Base-by-base conservation (phyloP, 2,329 filamentous ascomycete species). In the Aspergillus sp. region DNA sequence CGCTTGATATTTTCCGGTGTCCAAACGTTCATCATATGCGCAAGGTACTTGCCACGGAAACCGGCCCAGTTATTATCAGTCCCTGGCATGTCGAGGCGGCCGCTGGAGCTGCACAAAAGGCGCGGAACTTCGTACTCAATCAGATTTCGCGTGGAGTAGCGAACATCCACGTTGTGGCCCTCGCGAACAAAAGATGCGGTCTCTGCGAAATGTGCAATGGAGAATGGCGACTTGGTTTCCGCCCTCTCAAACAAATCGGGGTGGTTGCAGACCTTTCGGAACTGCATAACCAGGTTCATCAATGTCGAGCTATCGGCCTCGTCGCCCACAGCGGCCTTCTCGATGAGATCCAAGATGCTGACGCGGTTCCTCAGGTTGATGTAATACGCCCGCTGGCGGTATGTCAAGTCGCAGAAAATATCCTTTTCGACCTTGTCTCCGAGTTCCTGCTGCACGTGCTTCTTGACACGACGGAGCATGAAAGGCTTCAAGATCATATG, bases 271-370 rank as follows among this genome's bases (percentile, higher is more conserved):
- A 98, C 91, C 65, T 98, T 98, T 49, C 91, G 78, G 74, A 98
- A 98, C 63, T 98, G 91, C 91, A 98, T 98, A 42, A 98, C 91
- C 44, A 98, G 70, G 61, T 98, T 98, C 91, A 98, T 96, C 51
- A 98, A 65, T 1, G 89, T 96, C 25, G 89, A 88, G 22, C 85
- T 93, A 55, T 96, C 91, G 49, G 89, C 80, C 30, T 96, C 91
- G 49, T 95, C 88, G 22, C 91, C 91, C 47, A 91, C 74, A 2
- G 89, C 89, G 1, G 86, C 86, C 71, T 95, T 96, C 61, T 98
- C 91, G 34, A 98, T 93, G 12, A 98, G 78, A 56, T 98, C 91
- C 78, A 96, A 91, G 47, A 98, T 86, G 61, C 86, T 96, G 63
- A 98, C 95, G 64, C 94, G 91, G 64, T 94, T 94, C 31, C 91